Base-by-base conservation (phyloP, 2,329 filamentous ascomycete species). In the Epichloe brachyelytri region DNA sequence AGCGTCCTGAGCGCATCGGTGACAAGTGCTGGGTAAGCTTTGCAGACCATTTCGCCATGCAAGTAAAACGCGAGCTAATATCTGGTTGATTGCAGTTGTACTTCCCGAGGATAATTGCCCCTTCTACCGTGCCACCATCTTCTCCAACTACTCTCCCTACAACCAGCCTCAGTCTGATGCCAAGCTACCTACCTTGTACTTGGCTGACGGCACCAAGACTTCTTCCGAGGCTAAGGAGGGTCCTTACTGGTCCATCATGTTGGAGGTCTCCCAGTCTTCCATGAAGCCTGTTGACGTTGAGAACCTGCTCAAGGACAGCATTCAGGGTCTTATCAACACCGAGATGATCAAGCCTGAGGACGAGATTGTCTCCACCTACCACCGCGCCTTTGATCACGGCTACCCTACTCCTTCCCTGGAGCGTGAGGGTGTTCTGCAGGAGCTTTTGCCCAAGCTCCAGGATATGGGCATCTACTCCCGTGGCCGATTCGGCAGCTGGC, bases 201-300 rank as follows among this genome's bases (percentile, higher is more conserved):
- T 90, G 41, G 93, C 86, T 52, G 79, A 96, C 62, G 93, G 93
- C 68, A 86, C 82, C 70, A 88, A 88, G 74, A 80, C 76, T 55
- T 86, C 80, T 60, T 76, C 75, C 48, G 82, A 86, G 63, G 72
- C 88, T 54, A 79, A 93, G 76, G 80, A 86, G 63, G 93, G 93
- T 36, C 93, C 93, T 41, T 98, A 98, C 82, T 98, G 93, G 93
- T 97, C 91, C 57, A 94, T 98, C 77, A 98, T 98, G 93, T 75
- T 98, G 61, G 93, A 98, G 73, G 86, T 98, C 55, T 97, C 93
- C 34, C 88, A 98, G 73, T 97, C 91, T 34, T 81, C 80, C 64
- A 82, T 95, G 84, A 98, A 98, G 80, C 88, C 89, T 39, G 90
- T 97, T 34, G 83, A 97, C 70, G 75, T 86, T 62, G 81, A 82